These are phyloP conservation scores for Neonectria punicea DNA, from an alignment of 2,329 filamentous ascomycete genomes.

Conservation along the genomic window DNA sequence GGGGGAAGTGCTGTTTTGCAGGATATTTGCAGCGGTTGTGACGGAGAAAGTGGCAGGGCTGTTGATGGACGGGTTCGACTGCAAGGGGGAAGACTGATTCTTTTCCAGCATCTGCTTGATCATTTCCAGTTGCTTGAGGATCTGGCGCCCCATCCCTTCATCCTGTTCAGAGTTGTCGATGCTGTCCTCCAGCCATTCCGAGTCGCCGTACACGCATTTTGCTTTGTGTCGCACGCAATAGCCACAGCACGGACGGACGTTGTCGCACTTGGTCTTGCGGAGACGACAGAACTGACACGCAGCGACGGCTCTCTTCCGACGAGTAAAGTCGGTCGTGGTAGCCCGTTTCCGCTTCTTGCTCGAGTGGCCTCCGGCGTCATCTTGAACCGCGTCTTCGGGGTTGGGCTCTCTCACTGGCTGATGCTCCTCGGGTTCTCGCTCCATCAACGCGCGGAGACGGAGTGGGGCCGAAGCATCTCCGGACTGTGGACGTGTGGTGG, in stretches of 20 bases:
- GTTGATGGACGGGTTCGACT: background rate
- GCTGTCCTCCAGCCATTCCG: conserved; percentile 7
- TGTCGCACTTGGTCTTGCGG: conserved; percentile 31
- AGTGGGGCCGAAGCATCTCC: background rate
- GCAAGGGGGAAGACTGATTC: background rate
- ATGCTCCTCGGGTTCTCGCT: background rate
- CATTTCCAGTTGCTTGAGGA: conserved; percentile 24
- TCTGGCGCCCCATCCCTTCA: conserved; percentile 17
- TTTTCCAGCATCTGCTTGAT: conserved; percentile 20
- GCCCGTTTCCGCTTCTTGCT: conserved; percentile 19
- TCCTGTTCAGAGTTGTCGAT: background rate
- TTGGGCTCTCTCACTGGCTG: background rate
- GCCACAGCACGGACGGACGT: conserved; percentile 24
- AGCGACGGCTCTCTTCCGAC: conserved; percentile 24
- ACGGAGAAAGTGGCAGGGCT: background rate
- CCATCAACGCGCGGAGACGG: background rate
- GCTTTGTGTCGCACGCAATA: conserved; percentile 25
- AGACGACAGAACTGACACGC: conserved; percentile 31
- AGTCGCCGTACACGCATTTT: conserved; percentile 27
- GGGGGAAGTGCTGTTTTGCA: background rate
- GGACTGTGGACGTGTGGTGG: background rate
- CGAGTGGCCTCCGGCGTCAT: background rate
- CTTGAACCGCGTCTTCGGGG: background rate
- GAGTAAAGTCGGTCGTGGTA: conserved; percentile 22
- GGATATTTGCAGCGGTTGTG: background rate